Percentiles rank a stretch among this genome's conserved stretches.
Conservation (phyloP, 1,284 basidiomycete species). For the Leccinum insolens region DNA sequence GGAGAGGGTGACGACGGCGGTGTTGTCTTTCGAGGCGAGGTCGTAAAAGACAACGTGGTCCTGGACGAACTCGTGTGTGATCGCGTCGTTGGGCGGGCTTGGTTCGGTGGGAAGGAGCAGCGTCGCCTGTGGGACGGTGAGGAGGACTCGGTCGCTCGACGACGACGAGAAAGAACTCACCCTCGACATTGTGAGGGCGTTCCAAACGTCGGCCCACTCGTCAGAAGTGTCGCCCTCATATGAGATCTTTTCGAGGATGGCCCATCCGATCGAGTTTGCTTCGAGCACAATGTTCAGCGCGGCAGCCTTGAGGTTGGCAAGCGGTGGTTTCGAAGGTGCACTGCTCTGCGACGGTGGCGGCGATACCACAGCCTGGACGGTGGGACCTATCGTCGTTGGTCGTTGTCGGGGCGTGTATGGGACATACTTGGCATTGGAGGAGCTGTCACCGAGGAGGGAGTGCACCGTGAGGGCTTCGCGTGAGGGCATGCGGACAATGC, state of each 20-base stretch:
- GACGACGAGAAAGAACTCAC: conserved; percentile 40
- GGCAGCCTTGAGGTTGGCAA: conserved; percentile 81
- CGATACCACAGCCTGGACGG: neutral
- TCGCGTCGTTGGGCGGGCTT: conserved; percentile 44
- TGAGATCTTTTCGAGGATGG: conserved; percentile 79
- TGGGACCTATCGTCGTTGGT: conserved; percentile 46
- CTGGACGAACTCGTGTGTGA: conserved; percentile 75
- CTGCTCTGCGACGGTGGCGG: neutral
- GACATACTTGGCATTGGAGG: conserved; percentile 43
- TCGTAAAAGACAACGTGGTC: conserved; percentile 77
- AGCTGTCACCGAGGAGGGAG: conserved; percentile 52
- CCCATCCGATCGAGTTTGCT: conserved; percentile 76
- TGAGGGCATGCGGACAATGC: conserved; percentile 49
- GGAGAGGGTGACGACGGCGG: conserved; percentile 74
- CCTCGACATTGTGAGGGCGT: conserved; percentile 67
- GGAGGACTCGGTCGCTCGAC: neutral
- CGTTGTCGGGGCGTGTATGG: conserved; percentile 60
- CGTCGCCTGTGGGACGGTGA: conserved; percentile 59
- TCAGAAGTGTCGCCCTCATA: conserved; percentile 58
- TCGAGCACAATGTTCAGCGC: conserved; percentile 78
- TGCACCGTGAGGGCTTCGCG: conserved; percentile 63
- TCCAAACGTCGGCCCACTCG: conserved; percentile 82
- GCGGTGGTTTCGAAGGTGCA: conserved; percentile 55
- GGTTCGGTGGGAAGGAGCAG: conserved; percentile 75
- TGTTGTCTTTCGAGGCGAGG: conserved; percentile 44